These are phyloP conservation scores for Gleditsia sinensis DNA, from an alignment of 306 rosid species.

Conservation along the genomic window DNA sequence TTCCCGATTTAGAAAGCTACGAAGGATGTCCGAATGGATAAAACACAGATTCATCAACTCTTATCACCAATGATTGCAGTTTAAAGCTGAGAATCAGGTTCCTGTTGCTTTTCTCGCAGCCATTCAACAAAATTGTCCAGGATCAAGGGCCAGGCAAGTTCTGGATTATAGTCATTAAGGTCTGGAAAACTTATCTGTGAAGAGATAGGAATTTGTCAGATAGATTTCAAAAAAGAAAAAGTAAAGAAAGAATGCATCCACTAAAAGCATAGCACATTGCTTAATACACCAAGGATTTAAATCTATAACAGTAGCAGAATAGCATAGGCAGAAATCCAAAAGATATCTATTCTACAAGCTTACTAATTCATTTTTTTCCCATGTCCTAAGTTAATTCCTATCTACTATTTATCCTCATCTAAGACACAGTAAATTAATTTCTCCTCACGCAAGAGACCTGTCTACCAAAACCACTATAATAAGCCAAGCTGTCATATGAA, in stretches of 20 bases:
- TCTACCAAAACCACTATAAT: neutral
- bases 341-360: neutral
- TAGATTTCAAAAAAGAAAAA: neutral
- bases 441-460: neutral
- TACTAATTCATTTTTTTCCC: neutral
- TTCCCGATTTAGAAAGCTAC: neutral
- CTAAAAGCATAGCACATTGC: constrained; percentile 2
- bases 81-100: constrained; percentile 50
- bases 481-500: neutral
- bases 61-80: constrained; percentile 39
- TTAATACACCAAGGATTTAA: neutral
- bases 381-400: neutral
- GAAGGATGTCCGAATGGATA: constrained; percentile 7
- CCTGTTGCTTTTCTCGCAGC: constrained; percentile 65
- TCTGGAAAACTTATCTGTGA: constrained; percentile 83
- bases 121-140: constrained; percentile 95
- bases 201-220: constrained; percentile 7
- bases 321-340: no score
- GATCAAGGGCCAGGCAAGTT: constrained; percentile 96
- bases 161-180: constrained; percentile 70
- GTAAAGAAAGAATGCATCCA: neutral
- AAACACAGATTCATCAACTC: constrained; percentile 26
- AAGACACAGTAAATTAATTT: neutral
- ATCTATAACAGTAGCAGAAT: no score
- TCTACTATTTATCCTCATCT: neutral